Conservation (phyloP, 2,329 filamentous ascomycete species). For the Verticillium tricorpus region DNA sequence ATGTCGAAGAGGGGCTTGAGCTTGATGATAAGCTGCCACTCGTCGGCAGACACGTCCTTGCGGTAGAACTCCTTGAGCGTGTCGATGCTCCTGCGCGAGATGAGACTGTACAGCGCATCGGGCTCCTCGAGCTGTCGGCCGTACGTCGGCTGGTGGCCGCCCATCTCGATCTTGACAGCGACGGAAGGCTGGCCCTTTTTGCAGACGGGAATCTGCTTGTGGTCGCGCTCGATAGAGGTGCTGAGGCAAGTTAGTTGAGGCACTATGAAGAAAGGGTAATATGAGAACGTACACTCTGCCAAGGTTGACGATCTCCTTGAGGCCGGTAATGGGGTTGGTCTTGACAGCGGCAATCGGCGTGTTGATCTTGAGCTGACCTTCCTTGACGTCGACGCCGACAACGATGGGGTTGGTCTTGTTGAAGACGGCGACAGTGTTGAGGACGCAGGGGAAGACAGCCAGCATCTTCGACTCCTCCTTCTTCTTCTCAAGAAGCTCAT, state of each 20-base stretch:
- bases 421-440: constrained; percentile 88
- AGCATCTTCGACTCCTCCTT: constrained; percentile 95
- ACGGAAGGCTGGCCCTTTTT: constrained; percentile 98
- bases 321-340: constrained; percentile 70
- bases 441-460: constrained; percentile 94
- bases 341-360: constrained; percentile 88
- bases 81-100: constrained; percentile 86
- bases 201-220: constrained; percentile 88
- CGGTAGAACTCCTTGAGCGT: constrained; percentile 95
- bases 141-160: constrained; percentile 85
- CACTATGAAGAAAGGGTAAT: background rate
- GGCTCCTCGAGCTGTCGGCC: constrained; percentile 92
- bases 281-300: constrained; percentile 79
- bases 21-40: constrained; percentile 93
- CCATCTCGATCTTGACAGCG: constrained; percentile 95
- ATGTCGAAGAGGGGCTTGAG: constrained; percentile 94
- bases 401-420: constrained; percentile 98
- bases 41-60: constrained; percentile 80
- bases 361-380: constrained; percentile 79
- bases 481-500: constrained; percentile 77
- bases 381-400: constrained; percentile 90
- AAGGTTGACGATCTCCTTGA: constrained; percentile 78
- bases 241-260: constrained; percentile 40
- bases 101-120: constrained; percentile 81
- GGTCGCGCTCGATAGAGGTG: constrained; percentile 94